These are phyloP conservation scores for Serpula lacrymans DNA, from an alignment of 768 basidiomycete genomes.

Conservation along the genomic window DNA sequence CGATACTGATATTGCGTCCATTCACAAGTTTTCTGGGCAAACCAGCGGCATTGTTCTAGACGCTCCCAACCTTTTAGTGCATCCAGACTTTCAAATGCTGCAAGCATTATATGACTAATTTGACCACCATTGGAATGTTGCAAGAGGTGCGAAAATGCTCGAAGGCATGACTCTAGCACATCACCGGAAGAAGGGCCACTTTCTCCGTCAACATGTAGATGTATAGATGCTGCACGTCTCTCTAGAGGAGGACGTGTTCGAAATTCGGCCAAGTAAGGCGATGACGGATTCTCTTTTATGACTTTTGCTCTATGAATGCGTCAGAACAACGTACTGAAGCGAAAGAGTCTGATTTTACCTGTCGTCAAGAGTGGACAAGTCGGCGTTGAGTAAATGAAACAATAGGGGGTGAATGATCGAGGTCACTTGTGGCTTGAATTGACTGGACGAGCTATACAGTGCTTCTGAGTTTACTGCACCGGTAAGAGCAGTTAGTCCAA, in stretches of 20 bases:
- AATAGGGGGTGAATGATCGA: conserved; percentile 72
- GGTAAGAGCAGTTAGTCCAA: conserved; percentile 81
- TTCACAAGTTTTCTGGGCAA: conserved; percentile 71
- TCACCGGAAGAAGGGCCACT: conserved; percentile 73
- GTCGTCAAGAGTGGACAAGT: conserved; percentile 55
- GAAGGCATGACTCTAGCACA: conserved; percentile 70
- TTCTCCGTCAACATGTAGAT: conserved; percentile 85
- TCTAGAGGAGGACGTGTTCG: conserved; percentile 75
- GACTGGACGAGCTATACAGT: conserved; percentile 65
- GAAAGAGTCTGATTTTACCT: conserved; percentile 71
- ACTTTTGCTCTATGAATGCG: conserved; percentile 45
- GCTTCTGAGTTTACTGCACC: conserved; percentile 84
- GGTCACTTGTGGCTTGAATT: conserved; percentile 70
- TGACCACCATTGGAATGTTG: conserved; percentile 77
- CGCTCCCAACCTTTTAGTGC: conserved; percentile 60
- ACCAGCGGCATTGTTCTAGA: conserved; percentile 76
- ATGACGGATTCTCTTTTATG: conserved; percentile 67
- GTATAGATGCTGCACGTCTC: conserved; percentile 84
- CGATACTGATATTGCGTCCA: conserved; percentile 95
- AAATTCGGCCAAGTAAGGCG: conserved; percentile 83
- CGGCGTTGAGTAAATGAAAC: conserved; percentile 60
- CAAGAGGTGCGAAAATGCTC: conserved; percentile 67
- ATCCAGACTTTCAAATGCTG: conserved; percentile 68
- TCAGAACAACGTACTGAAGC: background rate
- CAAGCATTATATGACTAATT: conserved; percentile 66